Evolutionary conservation across 768 basidiomycete species (phyloP).

Genomic region (Termitomyces eurrhizus): DNA sequence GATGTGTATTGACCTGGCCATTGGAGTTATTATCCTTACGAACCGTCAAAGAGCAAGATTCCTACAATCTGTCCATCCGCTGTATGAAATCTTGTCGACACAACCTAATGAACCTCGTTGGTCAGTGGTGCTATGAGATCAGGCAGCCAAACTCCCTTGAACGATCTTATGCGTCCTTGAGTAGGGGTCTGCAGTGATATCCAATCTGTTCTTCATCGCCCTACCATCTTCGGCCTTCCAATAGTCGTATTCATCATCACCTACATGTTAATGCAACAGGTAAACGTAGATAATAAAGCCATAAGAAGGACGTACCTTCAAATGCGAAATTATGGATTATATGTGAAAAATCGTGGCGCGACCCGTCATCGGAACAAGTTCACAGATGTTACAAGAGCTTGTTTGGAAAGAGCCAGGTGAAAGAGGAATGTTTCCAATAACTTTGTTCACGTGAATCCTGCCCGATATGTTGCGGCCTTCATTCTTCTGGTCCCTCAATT

Average conservation of each 20-base stretch:
- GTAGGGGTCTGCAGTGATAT: slow-evolving; percentile 69
- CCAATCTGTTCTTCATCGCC: slow-evolving; percentile 68
- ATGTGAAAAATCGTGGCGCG: slow-evolving; percentile 94
- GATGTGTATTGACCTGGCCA: too few species aligned
- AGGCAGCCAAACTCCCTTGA: too few species aligned
- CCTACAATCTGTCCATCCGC: slow-evolving; percentile 67
- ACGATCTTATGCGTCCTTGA: slow-evolving; percentile 45
- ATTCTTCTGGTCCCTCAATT: slow-evolving; percentile 82
- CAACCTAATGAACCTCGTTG: too few species aligned
- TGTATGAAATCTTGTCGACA: too few species aligned
- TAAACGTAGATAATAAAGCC: background rate
- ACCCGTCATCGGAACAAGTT: slow-evolving; percentile 86
- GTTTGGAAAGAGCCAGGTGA: too few species aligned
- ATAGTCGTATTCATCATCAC: slow-evolving; percentile 78
- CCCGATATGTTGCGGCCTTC: slow-evolving; percentile 96
- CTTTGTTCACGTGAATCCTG: slow-evolving; percentile 93
- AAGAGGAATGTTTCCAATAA: slow-evolving; percentile 94
- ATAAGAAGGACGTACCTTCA: slow-evolving; percentile 36
- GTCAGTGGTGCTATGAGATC: too few species aligned
- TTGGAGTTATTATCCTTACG: slow-evolving; percentile 8
- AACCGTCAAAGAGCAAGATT: slow-evolving; percentile 1
- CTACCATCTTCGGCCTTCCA: slow-evolving; percentile 57
- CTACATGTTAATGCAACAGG: slow-evolving; percentile 24
- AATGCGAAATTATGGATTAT: slow-evolving; percentile 81
- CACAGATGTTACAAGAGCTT: slow-evolving; percentile 72